phyloP scores from a whole-genome alignment of 23 red algal genomes.

The Pyropia yezoensis region DNA sequence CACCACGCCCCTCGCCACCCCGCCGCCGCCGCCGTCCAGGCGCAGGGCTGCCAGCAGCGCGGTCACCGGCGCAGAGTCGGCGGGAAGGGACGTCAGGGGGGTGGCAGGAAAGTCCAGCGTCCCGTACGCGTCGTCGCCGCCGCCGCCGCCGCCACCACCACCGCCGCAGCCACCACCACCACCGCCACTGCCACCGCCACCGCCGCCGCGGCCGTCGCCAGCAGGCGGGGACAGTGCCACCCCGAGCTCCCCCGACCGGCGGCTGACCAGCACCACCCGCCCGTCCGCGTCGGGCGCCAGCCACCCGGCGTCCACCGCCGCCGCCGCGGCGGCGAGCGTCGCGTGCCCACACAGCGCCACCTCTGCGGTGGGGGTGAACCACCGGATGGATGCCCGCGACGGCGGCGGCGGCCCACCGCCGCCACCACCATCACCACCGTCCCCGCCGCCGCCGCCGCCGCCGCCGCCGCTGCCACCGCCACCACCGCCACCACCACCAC shows the following conservation, averaged over 20 bases:
- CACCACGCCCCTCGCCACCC: neutral
- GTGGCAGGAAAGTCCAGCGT: neutral
- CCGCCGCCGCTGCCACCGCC: neutral
- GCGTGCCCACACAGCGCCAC: constrained; percentile 52
- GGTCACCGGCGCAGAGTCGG: neutral
- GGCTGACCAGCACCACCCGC: neutral
- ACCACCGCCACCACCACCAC: neutral
- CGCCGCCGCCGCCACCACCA: neutral
- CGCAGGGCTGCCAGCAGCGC: neutral
- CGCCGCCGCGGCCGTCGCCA: neutral
- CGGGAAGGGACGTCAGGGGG: neutral
- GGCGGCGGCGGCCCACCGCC: neutral
- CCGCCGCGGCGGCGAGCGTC: constrained; percentile 38
- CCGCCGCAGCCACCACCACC: neutral
- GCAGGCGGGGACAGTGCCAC: neutral
- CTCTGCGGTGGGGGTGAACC: constrained; percentile 38
- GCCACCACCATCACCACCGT: too few species aligned
- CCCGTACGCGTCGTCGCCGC: neutral
- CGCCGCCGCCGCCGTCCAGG: neutral
- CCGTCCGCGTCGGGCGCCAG: too few species aligned
- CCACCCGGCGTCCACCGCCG: neutral
- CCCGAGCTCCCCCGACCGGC: neutral
- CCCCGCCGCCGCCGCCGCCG: too few species aligned
- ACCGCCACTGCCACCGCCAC: neutral
- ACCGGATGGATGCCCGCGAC: constrained; percentile 11